phyloP scores from a whole-genome alignment of 768 basidiomycete genomes.

The Tylopilus cervinicoccineus region DNA sequence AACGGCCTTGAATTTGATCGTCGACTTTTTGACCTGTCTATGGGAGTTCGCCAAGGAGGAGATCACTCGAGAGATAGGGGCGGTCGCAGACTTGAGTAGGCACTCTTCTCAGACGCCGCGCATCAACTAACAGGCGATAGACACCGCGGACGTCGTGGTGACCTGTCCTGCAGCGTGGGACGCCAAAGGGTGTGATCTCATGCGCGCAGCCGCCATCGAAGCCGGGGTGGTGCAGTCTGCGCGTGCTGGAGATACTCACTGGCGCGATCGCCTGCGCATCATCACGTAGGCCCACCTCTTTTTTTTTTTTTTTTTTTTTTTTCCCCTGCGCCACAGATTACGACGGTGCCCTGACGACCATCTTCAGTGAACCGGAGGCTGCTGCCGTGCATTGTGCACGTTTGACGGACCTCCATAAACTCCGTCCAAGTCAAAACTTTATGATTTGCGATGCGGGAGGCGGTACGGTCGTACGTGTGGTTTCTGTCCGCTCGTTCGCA shows the following conservation, averaged over 20 bases:
- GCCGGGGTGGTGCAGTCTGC: constrained; percentile 77
- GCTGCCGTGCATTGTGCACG: constrained; percentile 90
- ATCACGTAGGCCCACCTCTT: constrained; percentile 52
- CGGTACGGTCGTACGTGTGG: constrained; percentile 59
- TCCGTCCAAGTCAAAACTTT: constrained; percentile 79
- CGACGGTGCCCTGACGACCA: constrained; percentile 2
- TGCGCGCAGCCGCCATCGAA: constrained; percentile 79
- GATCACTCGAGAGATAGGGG: constrained; percentile 84
- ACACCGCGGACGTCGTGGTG: constrained; percentile 79
- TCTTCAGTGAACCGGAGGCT: constrained; percentile 64
- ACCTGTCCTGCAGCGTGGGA: constrained; percentile 93
- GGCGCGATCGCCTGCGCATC: constrained; percentile 79
- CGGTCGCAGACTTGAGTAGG: constrained; percentile 80
- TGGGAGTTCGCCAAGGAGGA: constrained; percentile 87
- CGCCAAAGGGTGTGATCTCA: constrained; percentile 76
- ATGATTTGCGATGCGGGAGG: constrained; percentile 92
- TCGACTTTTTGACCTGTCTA: constrained; percentile 77
- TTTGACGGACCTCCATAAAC: constrained; percentile 73
- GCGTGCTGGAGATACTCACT: constrained; percentile 63
- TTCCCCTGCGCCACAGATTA: background rate
- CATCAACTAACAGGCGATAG: constrained; percentile 35
- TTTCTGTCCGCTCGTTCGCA: background rate
- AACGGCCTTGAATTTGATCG: constrained; percentile 70
- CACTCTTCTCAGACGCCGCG: constrained; percentile 4
- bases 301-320: no score